phyloP scores from a whole-genome alignment of 2,329 filamentous ascomycete species.

The Aspergillus sp. region DNA sequence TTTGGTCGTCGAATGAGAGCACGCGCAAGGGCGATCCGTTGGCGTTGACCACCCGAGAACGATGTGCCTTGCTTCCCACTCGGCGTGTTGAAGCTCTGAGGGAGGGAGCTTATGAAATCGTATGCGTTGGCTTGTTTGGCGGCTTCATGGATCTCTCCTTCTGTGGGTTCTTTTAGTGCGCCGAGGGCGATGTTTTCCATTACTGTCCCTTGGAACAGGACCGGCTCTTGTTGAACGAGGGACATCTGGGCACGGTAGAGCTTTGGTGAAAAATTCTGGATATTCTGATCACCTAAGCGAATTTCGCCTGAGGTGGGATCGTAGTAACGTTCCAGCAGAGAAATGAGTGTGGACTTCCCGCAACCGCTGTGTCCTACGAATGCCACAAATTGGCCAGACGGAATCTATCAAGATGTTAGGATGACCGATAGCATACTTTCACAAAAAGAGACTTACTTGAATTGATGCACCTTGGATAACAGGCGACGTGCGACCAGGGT shows the following conservation, averaged over 20 bases:
- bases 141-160: not conserved
- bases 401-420: constrained; percentile 28
- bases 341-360: constrained; percentile 68
- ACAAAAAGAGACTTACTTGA: not conserved
- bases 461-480: constrained; percentile 13
- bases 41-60: constrained; percentile 56
- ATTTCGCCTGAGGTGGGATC: constrained; percentile 65
- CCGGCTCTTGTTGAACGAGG: constrained; percentile 73
- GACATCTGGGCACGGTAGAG: constrained; percentile 66
- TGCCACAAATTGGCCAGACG: constrained; percentile 53
- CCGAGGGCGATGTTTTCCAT: constrained; percentile 71
- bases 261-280: constrained; percentile 58
- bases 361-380: constrained; percentile 59
- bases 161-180: not conserved
- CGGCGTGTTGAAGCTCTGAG: not conserved
- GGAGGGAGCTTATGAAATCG: not conserved
- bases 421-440: not conserved
- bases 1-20: constrained; percentile 52
- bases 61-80: constrained; percentile 54
- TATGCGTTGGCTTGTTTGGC: constrained; percentile 9
- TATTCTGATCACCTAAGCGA: constrained; percentile 62
- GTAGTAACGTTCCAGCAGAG: constrained; percentile 66
- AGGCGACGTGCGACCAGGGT: constrained; percentile 27
- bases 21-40: constrained; percentile 55
- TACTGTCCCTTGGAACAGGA: constrained; percentile 69